phyloP scores from a whole-genome alignment of 495 filamentous ascomycete genomes.

The Xylaria nigripes region DNA sequence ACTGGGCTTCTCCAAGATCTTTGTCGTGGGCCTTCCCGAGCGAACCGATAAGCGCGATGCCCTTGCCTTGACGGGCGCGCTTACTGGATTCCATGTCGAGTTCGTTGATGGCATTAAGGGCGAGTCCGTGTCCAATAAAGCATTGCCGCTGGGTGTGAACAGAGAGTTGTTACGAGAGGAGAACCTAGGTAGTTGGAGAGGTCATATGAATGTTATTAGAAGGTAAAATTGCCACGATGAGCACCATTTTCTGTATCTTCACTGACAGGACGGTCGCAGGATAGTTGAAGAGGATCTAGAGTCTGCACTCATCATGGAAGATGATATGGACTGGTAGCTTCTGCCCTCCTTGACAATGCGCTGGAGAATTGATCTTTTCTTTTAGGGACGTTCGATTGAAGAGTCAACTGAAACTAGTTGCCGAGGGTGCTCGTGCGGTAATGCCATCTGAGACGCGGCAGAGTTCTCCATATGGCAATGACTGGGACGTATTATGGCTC shows the following conservation, averaged over 20 bases:
- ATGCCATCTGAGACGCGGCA: background rate
- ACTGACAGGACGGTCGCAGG: constrained; percentile 8
- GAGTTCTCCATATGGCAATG: constrained; percentile 26
- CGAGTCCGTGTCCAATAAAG: constrained; percentile 21
- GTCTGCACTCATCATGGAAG: constrained; percentile 37
- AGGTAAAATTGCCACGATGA: background rate
- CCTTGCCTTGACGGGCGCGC: constrained; percentile 24
- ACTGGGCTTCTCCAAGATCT: constrained; percentile 26
- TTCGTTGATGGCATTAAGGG: constrained; percentile 26
- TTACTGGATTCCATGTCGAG: constrained; percentile 26
- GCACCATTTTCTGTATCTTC: background rate
- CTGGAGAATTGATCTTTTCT: background rate
- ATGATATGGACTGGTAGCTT: constrained; percentile 33
- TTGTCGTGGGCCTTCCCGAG: constrained; percentile 24
- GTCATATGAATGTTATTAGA: constrained; percentile 22
- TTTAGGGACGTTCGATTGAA: constrained; percentile 32
- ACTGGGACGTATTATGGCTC: constrained; percentile 31
- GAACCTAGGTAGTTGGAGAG: constrained; percentile 26
- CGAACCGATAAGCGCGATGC: constrained; percentile 31
- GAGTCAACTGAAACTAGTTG: constrained; percentile 19
- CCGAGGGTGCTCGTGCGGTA: constrained; percentile 13
- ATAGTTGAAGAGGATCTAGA: constrained; percentile 31
- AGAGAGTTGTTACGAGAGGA: constrained; percentile 3
- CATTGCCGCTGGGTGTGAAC: constrained; percentile 8
- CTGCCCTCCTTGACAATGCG: background rate